Conservation (phyloP, 2,329 filamentous ascomycete species). For the Ophiostoma piceae region DNA sequence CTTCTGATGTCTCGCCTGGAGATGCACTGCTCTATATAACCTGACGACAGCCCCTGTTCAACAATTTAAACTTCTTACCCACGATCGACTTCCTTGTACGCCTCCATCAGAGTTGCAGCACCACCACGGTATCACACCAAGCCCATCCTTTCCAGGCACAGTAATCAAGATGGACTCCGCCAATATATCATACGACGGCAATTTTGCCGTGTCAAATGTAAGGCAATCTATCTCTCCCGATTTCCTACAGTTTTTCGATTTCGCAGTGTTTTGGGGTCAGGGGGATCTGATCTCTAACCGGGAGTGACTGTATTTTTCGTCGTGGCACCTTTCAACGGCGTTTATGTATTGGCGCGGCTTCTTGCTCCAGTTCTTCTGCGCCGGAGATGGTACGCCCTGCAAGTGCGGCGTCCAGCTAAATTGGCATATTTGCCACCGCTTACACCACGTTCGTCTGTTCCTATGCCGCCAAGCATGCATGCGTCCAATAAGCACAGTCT, state of each 20-base stretch:
- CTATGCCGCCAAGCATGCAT: neutral
- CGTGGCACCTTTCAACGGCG: neutral
- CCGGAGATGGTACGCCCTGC: neutral
- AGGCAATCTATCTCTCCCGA: neutral
- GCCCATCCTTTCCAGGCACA: neutral
- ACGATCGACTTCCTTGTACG: neutral
- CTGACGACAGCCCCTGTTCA: neutral
- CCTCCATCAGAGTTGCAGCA: neutral
- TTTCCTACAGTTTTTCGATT: neutral
- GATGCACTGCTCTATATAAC: neutral
- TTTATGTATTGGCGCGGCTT: too few relatives aligned
- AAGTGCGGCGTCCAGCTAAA: neutral
- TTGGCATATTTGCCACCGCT: neutral
- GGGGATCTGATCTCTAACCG: neutral
- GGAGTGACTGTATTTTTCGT: neutral
- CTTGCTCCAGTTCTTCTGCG: neutral
- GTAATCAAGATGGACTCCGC: neutral
- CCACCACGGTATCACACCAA: neutral
- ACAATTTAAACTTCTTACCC: neutral
- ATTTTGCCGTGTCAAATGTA: conserved; percentile 6
- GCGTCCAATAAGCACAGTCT: neutral
- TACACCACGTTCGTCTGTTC: neutral
- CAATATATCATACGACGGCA: conserved; percentile 9
- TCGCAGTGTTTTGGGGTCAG: neutral
- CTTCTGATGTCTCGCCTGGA: neutral